Evolutionary conservation across 768 basidiomycete species (phyloP).

Genomic region (Tremella fuciformis): DNA sequence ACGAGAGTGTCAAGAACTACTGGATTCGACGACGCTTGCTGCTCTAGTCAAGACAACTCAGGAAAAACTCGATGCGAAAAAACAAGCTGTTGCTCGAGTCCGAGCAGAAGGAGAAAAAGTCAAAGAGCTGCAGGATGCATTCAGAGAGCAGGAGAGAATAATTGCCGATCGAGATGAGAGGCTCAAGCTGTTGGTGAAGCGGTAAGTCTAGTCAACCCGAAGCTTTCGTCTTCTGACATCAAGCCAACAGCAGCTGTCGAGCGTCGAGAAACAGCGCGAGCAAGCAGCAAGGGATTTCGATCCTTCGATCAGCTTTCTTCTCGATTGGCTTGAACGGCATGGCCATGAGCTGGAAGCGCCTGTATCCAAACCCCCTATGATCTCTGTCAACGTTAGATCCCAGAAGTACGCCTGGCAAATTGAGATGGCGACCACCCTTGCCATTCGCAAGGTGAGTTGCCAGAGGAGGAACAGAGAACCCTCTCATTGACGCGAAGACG

Average conservation of each 20-base stretch:
- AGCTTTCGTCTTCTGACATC: not conserved
- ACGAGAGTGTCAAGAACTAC: constrained; percentile 10
- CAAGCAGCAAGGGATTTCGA: constrained; percentile 60
- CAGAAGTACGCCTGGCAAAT: constrained; percentile 64
- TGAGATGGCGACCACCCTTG: constrained; percentile 65
- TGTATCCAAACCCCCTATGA: constrained; percentile 79
- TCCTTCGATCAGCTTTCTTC: constrained; percentile 33
- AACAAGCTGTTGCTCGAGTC: not conserved
- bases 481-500: constrained; percentile 60
- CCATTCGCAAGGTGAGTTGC: constrained; percentile 68
- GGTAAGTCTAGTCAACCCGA: too few relatives aligned
- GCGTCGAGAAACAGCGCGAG: constrained; percentile 51
- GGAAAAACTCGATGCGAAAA: constrained; percentile 30
- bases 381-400: constrained; percentile 70
- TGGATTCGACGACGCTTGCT: not conserved
- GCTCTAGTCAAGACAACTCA: not conserved
- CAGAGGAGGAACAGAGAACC: too few relatives aligned
- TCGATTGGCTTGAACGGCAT: constrained; percentile 54
- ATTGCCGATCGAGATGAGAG: not conserved
- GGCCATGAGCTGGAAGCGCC: constrained; percentile 67
- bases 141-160: not conserved
- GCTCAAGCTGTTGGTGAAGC: constrained; percentile 25
- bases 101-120: not conserved
- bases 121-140: not conserved
- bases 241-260: constrained; percentile 26